Evolutionary conservation across 2,329 filamentous ascomycete species (phyloP), one percentile per base, ranked within the genome.

Genomic region (Dactylellina haptotyla): DNA sequence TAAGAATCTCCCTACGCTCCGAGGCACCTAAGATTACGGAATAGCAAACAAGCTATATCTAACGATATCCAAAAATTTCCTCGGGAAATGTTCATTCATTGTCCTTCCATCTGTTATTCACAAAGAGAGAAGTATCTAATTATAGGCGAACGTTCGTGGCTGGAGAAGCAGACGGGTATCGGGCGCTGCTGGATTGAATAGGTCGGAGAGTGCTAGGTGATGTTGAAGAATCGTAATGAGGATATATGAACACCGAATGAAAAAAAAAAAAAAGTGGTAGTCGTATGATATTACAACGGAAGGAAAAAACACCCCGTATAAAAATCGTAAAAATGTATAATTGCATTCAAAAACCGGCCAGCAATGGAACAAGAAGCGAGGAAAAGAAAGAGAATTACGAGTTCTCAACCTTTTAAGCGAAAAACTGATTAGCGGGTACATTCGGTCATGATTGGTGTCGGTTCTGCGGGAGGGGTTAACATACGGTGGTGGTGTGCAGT

Each of bases 401-500:
- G n/a, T n/a, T n/a, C n/a, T n/a, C n/a, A n/a, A n/a, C n/a, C n/a
- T n/a, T n/a, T n/a, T n/a, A n/a, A n/a, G n/a, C n/a, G n/a, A n/a
- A n/a, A n/a, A n/a, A n/a, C n/a, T n/a, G n/a, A n/a, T n/a, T n/a
- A n/a, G n/a, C n/a, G n/a, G n/a, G n/a, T n/a, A n/a, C n/a, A n/a
- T n/a, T n/a, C n/a, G n/a, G n/a, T n/a, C n/a, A n/a, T n/a, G n/a
- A n/a, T n/a, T n/a, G n/a, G n/a, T n/a, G n/a, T n/a, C n/a, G n/a
- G n/a, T n/a, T n/a, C n/a, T 30, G 1, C 20, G 12, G 51, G n/a
- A 48, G 0, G 28, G 20, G 25, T 6, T 37, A 48, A 73, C 69
- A 45, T 73, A 99, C 94, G 80, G 96, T 87, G 80, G 90, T 88
- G 79, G 95, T 99, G 82, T 91, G 88, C 80, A 99, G 90, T 84